phyloP scores from a whole-genome alignment of 331 rosid genomes.

The Spiraea crenata region DNA sequence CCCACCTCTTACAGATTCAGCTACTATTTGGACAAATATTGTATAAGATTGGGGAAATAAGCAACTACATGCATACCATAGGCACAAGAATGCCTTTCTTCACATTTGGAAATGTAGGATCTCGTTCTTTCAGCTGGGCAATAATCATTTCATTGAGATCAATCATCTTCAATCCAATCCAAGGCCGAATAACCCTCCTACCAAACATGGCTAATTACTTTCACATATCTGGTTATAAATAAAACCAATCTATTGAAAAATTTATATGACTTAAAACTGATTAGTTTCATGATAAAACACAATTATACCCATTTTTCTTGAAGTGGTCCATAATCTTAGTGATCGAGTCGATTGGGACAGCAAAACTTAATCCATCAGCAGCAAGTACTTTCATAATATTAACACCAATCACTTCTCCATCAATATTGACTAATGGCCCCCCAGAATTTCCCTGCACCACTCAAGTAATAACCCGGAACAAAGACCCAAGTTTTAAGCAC shows the following conservation, averaged over 20 bases:
- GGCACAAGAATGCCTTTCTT: conserved; percentile 74
- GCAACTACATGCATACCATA: conserved; percentile 46
- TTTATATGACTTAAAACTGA: background rate
- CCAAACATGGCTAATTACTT: conserved; percentile 18
- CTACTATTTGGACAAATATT: background rate
- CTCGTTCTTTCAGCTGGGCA: conserved; percentile 63
- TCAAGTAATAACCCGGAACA: background rate
- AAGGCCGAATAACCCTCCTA: conserved; percentile 93
- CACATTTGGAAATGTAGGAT: conserved; percentile 68
- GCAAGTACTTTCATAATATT: conserved; percentile 63
- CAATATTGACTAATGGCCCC: conserved; percentile 85
- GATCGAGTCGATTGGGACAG: conserved; percentile 78
- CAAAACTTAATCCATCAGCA: conserved; percentile 87
- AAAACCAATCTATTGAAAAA: background rate
- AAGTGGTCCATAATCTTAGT: conserved; percentile 69
- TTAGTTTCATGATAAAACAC: background rate
- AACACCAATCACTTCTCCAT: conserved; percentile 90
- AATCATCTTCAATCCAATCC: conserved; percentile 92
- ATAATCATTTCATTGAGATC: conserved; percentile 75
- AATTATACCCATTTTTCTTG: conserved; percentile 70
- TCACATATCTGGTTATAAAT: background rate
- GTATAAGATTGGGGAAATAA: conserved; percentile 8
- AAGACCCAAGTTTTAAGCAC: background rate
- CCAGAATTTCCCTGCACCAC: conserved; percentile 85
- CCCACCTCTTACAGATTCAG: background rate